Evolutionary conservation across 495 filamentous ascomycete genomes (phyloP), one percentile per base, ranked within the genome.

Genomic region (Aspergillus baeticus): DNA sequence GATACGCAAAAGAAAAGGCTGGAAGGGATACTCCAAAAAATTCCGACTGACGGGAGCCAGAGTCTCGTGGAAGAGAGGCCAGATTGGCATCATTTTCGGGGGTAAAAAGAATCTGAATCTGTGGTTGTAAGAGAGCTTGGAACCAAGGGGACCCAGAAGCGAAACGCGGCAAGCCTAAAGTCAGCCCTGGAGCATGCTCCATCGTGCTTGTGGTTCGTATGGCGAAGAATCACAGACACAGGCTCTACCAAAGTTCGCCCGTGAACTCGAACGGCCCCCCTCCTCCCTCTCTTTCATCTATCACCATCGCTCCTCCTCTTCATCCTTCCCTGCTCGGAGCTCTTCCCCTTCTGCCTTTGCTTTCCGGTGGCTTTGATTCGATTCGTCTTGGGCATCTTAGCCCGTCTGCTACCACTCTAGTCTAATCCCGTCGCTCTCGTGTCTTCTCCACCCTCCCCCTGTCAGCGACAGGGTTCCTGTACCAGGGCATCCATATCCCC

Each of bases 401-500:
- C 22, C 18, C 42, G 42, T 41, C 38, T 50, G 6, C 49, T 52
- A 22, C 41, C 37, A 13, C 49, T 42, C 36, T 22, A 37, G n/a
- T 41, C 22, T 18, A 11, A 14, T 42, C 21, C 45, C 22, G 26
- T 50, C 37, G 29, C 38, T 51, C 48, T 39, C 48, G 21, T 38
- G n/a, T 34, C 20, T 23, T 15, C 26, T 20, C 44, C 46, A 14
- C 31, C 2, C 23, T 33, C 37, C 51, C 57, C 35, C 31, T 60
- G 50, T 51, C 35, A 6, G 13, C 45, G 42, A 21, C 54, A 57
- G 54, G 54, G 54, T 57, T 57, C 36, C 5, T 37, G 39, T 58
- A 53, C 49, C 36, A 45, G 55, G 49, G 33, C 45, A 42, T 38
- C 35, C 54, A 49, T 46, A 44, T 56, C 53, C 51, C 35, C 54